These are phyloP conservation scores for Curvularia sp. DNA, from an alignment of 2,329 filamentous ascomycete species.

Conservation along the genomic window DNA sequence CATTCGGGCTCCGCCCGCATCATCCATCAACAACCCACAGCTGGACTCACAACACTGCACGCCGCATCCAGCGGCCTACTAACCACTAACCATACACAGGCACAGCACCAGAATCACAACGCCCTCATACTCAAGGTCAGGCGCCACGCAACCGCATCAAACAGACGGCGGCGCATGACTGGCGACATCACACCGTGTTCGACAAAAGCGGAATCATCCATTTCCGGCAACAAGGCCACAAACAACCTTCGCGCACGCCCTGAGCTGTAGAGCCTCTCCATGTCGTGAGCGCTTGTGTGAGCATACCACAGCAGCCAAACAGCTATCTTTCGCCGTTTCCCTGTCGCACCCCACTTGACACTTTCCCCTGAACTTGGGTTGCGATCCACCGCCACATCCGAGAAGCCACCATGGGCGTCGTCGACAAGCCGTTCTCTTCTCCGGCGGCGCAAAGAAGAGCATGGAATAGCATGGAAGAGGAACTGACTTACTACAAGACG, in stretches of 20 bases:
- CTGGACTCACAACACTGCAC: constrained; percentile 34
- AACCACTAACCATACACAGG: constrained; percentile 46
- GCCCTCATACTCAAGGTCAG: constrained; percentile 17
- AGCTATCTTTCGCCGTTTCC: constrained; percentile 18
- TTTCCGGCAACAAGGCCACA: constrained; percentile 24
- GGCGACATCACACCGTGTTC: constrained; percentile 32
- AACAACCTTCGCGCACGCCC: constrained; percentile 26
- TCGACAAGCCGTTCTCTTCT: constrained; percentile 28
- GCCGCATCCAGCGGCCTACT: constrained; percentile 34
- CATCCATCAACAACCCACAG: constrained; percentile 34
- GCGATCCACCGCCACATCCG: constrained; percentile 22
- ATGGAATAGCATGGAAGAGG: constrained; percentile 66
- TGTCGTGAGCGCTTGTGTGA: constrained; percentile 15
- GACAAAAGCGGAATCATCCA: constrained; percentile 28
- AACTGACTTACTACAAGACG: constrained; percentile 91
- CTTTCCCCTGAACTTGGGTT: constrained; percentile 37
- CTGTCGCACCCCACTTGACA: constrained; percentile 29
- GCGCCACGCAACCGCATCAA: constrained; percentile 25
- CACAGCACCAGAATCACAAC: constrained; percentile 28
- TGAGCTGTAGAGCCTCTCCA: constrained; percentile 10
- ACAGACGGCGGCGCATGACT: constrained; percentile 38
- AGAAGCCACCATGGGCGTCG: constrained; percentile 40
- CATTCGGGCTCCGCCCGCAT: constrained; percentile 18
- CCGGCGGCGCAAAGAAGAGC: constrained; percentile 43
- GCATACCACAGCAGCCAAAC: background rate